Base-by-base conservation (phyloP, 176 grass and related monocot species). In the Carex littledalei region DNA sequence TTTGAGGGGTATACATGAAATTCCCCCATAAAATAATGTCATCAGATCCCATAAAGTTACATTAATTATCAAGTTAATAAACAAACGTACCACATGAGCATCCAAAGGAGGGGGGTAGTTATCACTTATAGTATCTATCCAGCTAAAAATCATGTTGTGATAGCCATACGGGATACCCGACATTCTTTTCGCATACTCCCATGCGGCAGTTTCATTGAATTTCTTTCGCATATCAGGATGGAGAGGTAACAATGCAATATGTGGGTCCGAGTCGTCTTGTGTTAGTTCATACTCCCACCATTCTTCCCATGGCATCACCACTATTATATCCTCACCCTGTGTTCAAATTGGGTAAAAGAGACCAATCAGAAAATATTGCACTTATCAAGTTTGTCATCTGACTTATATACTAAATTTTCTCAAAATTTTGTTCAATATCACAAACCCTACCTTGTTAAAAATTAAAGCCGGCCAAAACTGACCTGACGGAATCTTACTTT, bases 81-180 rank as follows among this genome's bases (percentile, higher is more conserved):
- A 79, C 18, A 15, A 88, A 82, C 90, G 84, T 92, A 99, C 96
- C 89, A 92, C 88, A 95, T 99, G 93, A 85, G 96, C 86, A 95
- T 99, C 96, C 52, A 99, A 89, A 57, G 96, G 96, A 20, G 89
- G 87, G 13, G 96, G 96, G 61, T 99, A 99, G 81, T 99, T 99
- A 72, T 87, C 74, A 73, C 81, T 99, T 77, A 92, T 80, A 58
- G 96, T 98, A 89, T 98, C 96, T 3, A 98, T 98, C 96, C 96
- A 98, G 85, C 96, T 98, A 78, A 98, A 98, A 65, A 98, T 98
- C 93, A 98, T 86, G 83, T 98, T 98, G 78, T 98, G 96, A 59
- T 98, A 98, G 1, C 96, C 96, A 17, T 98, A 98, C 84, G 93
- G 93, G 16, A 92, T 53, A n/a, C 93, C 90, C 37, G 82, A 45